Conservation (phyloP, 1,284 basidiomycete species). For the Ceratobasidium sp. region DNA sequence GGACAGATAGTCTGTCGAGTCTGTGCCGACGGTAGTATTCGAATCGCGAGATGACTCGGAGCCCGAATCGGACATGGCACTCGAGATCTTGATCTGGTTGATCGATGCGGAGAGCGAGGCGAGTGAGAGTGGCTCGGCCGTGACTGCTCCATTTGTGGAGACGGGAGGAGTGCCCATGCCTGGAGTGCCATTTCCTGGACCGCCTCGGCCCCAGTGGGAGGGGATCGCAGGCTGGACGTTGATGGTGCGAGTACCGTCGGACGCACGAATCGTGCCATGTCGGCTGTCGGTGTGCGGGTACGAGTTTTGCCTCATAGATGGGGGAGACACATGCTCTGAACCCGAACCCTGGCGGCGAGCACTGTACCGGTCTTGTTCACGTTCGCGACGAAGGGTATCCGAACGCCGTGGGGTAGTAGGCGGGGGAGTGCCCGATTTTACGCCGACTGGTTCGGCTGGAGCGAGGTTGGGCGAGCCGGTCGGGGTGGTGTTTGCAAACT, state of each 20-base stretch:
- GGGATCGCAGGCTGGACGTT: not conserved
- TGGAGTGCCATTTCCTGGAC: not conserved
- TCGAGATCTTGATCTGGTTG: constrained; percentile 24
- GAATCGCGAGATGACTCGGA: constrained; percentile 33
- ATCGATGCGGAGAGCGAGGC: constrained; percentile 25
- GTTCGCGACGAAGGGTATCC: not conserved
- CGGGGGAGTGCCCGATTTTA: constrained; percentile 9
- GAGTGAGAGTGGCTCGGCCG: constrained; percentile 22
- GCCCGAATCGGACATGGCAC: constrained; percentile 34
- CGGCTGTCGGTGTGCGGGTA: not conserved
- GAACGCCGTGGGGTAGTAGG: not conserved
- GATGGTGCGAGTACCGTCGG: not conserved
- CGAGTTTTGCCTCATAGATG: constrained; percentile 2
- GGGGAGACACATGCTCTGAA: not conserved
- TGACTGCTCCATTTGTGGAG: not conserved
- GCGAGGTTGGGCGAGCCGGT: not conserved
- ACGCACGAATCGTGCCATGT: constrained; percentile 3
- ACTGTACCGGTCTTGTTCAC: constrained; percentile 3
- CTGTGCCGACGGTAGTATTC: constrained; percentile 40
- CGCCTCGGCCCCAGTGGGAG: not conserved
- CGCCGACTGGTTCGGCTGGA: not conserved
- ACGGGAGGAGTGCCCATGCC: not conserved
- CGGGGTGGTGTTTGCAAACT: not conserved
- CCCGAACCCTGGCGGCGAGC: constrained; percentile 12
- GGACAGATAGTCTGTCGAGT: constrained; percentile 42